Evolutionary conservation across 2,329 filamentous ascomycete genomes (phyloP).

Genomic region (Penicillium sp.): DNA sequence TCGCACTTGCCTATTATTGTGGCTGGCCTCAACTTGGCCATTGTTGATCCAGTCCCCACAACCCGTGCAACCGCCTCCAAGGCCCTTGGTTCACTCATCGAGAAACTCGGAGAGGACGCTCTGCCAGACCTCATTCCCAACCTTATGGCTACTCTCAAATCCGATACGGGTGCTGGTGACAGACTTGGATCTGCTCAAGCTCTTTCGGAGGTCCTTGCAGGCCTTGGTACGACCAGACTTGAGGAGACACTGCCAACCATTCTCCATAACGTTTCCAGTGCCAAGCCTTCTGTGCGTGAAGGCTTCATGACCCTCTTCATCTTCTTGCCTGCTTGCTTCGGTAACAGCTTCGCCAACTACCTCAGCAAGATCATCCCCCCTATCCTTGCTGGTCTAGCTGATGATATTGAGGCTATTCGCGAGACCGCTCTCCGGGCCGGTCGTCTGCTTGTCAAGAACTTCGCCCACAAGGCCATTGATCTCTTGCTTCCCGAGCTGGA

Average conservation of each 20-base stretch:
- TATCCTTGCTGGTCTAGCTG: constrained; percentile 88
- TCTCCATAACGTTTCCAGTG: constrained; percentile 89
- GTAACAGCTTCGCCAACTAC: constrained; percentile 96
- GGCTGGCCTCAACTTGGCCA: constrained; percentile 79
- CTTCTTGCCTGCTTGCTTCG: constrained; percentile 97
- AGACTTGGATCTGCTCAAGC: constrained; percentile 94
- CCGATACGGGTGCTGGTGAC: constrained; percentile 93
- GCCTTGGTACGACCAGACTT: constrained; percentile 83
- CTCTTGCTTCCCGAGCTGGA: constrained; percentile 91
- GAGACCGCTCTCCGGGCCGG: constrained; percentile 95
- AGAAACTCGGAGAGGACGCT: constrained; percentile 96
- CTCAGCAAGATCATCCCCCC: constrained; percentile 93
- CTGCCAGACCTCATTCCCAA: constrained; percentile 95
- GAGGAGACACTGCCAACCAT: constrained; percentile 97
- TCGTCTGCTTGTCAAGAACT: constrained; percentile 95
- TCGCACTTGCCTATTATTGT: constrained; percentile 89
- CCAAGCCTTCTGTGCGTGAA: constrained; percentile 86
- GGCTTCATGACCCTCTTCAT: constrained; percentile 99
- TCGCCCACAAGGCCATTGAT: constrained; percentile 91
- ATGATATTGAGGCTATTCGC: constrained; percentile 93
- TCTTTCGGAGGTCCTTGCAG: constrained; percentile 91
- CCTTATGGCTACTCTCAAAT: constrained; percentile 96
- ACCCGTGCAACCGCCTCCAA: constrained; percentile 95
- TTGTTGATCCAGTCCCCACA: constrained; percentile 93
- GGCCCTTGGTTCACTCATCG: constrained; percentile 90